These are phyloP conservation scores for Yarrowia divulgata DNA, from an alignment of 805 yeast genomes.

Conservation along the genomic window DNA sequence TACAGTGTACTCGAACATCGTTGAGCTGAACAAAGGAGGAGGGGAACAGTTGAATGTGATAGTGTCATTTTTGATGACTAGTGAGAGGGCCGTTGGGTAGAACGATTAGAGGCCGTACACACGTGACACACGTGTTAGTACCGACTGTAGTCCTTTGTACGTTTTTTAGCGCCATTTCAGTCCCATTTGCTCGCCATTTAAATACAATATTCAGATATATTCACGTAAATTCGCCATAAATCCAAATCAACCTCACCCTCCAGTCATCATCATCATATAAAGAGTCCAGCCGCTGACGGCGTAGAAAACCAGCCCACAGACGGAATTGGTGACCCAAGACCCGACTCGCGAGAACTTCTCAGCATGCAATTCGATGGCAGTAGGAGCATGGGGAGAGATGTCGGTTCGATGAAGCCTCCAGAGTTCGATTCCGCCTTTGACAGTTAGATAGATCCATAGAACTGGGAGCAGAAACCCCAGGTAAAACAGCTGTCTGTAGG, in stretches of 20 bases:
- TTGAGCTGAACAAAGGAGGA: background rate
- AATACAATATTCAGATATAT: background rate
- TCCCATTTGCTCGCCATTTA: background rate
- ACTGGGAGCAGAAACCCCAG: background rate
- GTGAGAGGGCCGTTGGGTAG: background rate
- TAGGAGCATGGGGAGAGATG: conserved; percentile 9
- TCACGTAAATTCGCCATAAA: background rate
- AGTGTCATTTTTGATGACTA: conserved; percentile 16
- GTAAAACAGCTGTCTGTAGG: background rate
- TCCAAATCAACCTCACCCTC: background rate
- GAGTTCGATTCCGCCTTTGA: background rate
- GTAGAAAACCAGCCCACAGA: conserved; percentile 14
- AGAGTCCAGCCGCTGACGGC: background rate
- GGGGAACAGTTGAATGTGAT: conserved; percentile 24
- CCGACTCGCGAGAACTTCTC: background rate
- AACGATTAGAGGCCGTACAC: too few relatives aligned
- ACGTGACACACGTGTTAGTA: too few relatives aligned
- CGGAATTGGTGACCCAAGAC: background rate
- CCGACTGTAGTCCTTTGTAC: too few relatives aligned
- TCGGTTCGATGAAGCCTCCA: background rate
- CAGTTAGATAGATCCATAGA: background rate
- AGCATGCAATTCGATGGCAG: background rate
- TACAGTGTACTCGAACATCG: too few relatives aligned
- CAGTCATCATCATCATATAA: conserved; percentile 6
- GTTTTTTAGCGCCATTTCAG: too few relatives aligned